A percentile compares a stretch with the other conserved stretches of the same genome.
Evolutionary conservation across 805 yeast genomes (phyloP).

Genomic region (Kuraishia borneana): DNA sequence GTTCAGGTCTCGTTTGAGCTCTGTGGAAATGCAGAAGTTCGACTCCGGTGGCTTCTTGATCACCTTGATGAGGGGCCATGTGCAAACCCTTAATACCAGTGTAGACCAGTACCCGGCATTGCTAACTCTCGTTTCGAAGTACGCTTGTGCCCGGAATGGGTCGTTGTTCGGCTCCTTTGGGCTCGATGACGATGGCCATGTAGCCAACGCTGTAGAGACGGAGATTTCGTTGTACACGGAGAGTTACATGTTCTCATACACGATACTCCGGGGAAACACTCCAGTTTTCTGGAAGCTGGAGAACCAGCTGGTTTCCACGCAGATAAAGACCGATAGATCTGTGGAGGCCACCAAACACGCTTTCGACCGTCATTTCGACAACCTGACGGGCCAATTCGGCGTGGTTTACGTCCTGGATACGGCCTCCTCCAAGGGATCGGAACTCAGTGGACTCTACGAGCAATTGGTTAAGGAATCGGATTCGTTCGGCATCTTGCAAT

Average conservation of each 20-base stretch:
- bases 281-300: conserved; percentile 47
- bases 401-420: conserved; percentile 39
- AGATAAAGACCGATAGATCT: conserved; percentile 35
- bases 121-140: conserved; percentile 40
- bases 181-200: conserved; percentile 44
- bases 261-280: conserved; percentile 39
- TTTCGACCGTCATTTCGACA: conserved; percentile 37
- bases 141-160: conserved; percentile 30
- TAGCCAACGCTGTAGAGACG: conserved; percentile 39
- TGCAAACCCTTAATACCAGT: conserved; percentile 23
- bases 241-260: conserved; percentile 29
- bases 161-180: conserved; percentile 44
- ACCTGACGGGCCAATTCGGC: conserved; percentile 33
- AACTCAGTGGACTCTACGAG: conserved; percentile 26
- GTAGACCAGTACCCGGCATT: conserved; percentile 23
- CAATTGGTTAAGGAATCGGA: conserved; percentile 9
- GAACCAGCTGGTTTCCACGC: conserved; percentile 30
- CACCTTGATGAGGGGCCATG: conserved; percentile 40
- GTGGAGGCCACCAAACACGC: conserved; percentile 45
- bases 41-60: conserved; percentile 36
- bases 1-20: conserved; percentile 31
- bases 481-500: conserved; percentile 9
- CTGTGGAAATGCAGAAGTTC: conserved; percentile 26
- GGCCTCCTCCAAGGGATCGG: conserved; percentile 25
- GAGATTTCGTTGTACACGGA: conserved; percentile 35